Conservation (phyloP, 2,329 filamentous ascomycete species). For the Clarireedia sp. region DNA sequence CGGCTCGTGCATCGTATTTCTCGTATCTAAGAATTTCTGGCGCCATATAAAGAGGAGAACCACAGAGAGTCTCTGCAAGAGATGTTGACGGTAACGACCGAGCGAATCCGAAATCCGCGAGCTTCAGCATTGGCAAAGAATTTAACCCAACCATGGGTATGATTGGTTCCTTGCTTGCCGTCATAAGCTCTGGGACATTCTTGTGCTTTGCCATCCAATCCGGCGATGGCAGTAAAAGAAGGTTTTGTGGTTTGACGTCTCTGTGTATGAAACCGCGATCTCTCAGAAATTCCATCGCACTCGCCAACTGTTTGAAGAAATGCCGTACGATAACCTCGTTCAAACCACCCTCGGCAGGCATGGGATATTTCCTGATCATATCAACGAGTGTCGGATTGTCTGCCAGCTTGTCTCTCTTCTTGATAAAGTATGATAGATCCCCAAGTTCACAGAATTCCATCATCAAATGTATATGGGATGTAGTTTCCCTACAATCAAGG, state of each 20-base stretch:
- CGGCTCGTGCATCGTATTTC: slow-evolving; percentile 93
- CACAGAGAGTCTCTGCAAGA: slow-evolving; percentile 90
- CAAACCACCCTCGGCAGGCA: slow-evolving; percentile 71
- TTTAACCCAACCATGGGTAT: slow-evolving; percentile 73
- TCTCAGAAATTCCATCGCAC: slow-evolving; percentile 82
- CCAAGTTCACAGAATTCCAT: slow-evolving; percentile 99
- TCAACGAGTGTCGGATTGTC: slow-evolving; percentile 77
- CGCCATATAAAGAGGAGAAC: slow-evolving; percentile 96
- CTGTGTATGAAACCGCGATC: slow-evolving; percentile 85
- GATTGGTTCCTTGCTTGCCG: slow-evolving; percentile 69
- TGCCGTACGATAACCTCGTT: slow-evolving; percentile 95
- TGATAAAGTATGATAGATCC: slow-evolving; percentile 91
- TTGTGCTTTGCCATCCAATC: slow-evolving; percentile 57
- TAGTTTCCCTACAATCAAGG: slow-evolving; percentile 85
- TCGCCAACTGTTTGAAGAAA: slow-evolving; percentile 90
- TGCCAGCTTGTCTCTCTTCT: slow-evolving; percentile 75
- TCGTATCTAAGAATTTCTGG: slow-evolving; percentile 96
- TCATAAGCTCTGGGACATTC: slow-evolving; percentile 62
- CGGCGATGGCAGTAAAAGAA: slow-evolving; percentile 77
- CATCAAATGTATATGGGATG: slow-evolving; percentile 85
- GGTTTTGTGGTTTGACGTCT: slow-evolving; percentile 95
- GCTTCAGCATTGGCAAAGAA: slow-evolving; percentile 90
- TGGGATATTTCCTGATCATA: slow-evolving; percentile 90
- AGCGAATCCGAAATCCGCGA: slow-evolving; percentile 98
- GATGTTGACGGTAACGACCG: slow-evolving; percentile 84